Evolutionary conservation across 2,329 filamentous ascomycete species (phyloP), one percentile per base, ranked within the genome.

Genomic region (Colletotrichum gigasporum): DNA sequence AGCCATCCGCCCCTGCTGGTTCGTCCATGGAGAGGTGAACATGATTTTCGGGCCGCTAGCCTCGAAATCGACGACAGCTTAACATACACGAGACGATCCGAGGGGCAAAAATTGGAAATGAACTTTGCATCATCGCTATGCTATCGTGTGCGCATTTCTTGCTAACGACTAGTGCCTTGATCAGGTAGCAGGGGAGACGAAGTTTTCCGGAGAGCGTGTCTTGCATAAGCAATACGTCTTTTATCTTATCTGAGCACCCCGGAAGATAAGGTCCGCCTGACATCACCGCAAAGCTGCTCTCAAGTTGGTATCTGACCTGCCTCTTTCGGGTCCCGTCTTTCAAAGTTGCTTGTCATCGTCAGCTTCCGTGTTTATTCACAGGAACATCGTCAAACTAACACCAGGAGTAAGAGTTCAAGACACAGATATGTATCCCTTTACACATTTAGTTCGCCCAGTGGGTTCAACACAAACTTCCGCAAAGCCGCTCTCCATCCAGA

Each of bases 71-170:
- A 12, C 24, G 20, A 14, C n/a, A 18, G n/a, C 20, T 32, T 6
- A 30, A 20, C 35, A n/a, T 26, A 12, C 12, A 52, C n/a, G 35
- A 47, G 37, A 52, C 28, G 34, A 53, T 37, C 12, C 16, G 37
- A 35, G 12, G 12, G 16, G 30, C 10, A n/a, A 18, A 32, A 8
- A 22, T 10, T 47, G 24, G 12, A 24, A 10, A 14, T 42, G 26
- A 14, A 14, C 16, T 54, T 42, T 64, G 41, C 61, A 64, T 61
- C 55, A 54, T 54, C 8, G 28, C 48, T 28, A 32, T 44, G 55
- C 47, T 7, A 30, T 3, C n/a, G 34, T 34, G n/a, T n/a, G 26
- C 24, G 20, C n/a, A 53, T 20, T 53, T 53, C 50, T n/a, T n/a
- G n/a, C n/a, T n/a, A n/a, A n/a, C n/a, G n/a, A n/a, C n/a, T n/a